These are phyloP conservation scores for Xerocomus minutiporus DNA, from an alignment of 1,284 basidiomycete species.

Conservation along the genomic window DNA sequence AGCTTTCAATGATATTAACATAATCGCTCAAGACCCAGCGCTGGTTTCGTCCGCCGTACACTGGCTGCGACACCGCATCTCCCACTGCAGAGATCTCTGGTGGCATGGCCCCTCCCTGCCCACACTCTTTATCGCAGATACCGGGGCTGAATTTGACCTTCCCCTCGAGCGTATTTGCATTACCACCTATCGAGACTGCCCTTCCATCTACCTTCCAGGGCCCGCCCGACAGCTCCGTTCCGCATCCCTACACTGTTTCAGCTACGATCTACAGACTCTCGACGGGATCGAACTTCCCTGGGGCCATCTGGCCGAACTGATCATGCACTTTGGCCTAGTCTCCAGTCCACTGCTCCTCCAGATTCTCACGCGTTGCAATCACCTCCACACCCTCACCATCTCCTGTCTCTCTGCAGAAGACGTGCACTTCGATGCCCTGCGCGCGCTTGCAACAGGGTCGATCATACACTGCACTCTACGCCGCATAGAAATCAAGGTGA, in stretches of 20 bases:
- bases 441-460: slow-evolving; percentile 8
- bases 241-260: slow-evolving; percentile 19
- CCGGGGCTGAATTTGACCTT: not conserved
- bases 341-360: slow-evolving; percentile 23
- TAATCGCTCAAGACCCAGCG: slow-evolving; percentile 4
- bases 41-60: slow-evolving; percentile 4
- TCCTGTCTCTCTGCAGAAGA: slow-evolving; percentile 27
- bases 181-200: slow-evolving; percentile 18
- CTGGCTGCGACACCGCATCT: slow-evolving; percentile 26
- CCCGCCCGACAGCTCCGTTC: slow-evolving; percentile 17
- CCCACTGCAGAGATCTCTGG: slow-evolving; percentile 27
- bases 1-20: slow-evolving; percentile 25
- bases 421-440: slow-evolving; percentile 10
- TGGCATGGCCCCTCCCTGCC: slow-evolving; percentile 32
- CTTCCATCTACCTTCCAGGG: slow-evolving; percentile 19
- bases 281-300: slow-evolving; percentile 24
- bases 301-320: slow-evolving; percentile 23
- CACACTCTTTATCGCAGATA: slow-evolving; percentile 14
- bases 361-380: slow-evolving; percentile 22
- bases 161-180: slow-evolving; percentile 20
- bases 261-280: slow-evolving; percentile 24
- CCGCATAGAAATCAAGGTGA: slow-evolving; percentile 29
- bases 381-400: slow-evolving; percentile 17
- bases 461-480: slow-evolving; percentile 19
- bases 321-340: slow-evolving; percentile 30